Evolutionary conservation across 2,329 filamentous ascomycete genomes (phyloP), one percentile per base, ranked within the genome.

Genomic region (Chrysoporthe cubensis): DNA sequence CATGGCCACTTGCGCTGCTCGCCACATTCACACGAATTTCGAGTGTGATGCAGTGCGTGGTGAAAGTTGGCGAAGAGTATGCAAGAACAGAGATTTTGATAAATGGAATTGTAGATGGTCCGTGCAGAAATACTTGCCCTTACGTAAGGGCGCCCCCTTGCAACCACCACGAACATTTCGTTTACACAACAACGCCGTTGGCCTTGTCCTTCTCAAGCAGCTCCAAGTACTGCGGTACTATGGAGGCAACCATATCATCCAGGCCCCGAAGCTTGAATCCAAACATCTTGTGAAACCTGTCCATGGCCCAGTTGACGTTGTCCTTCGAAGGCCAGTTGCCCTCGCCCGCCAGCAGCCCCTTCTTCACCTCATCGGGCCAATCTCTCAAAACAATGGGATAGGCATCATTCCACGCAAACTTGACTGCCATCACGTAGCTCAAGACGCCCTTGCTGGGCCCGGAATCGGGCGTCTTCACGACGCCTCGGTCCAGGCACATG

Each of bases 201-300:
- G 32, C 4, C 32, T 21, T 48, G 6, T 66, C 67, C 44, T 69
- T 66, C n/a, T 64, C 54, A 14, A 69, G 13, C 9, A 70, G 14
- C 42, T 71, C 69, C 26, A 70, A n/a, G 7, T 71, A 70, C 46
- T 69, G 59, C 2, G 69, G 64, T 14, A 71, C 65, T 8, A 69
- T 40, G 2, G 21, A 43, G 2, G 65, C 62, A 7, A 70, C 57
- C 48, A 71, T 69, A 2, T 56, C 60, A 61, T 70, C 69, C n/a
- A 69, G 37, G 4, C 62, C 62, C 64, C 43, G 43, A 8, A 70
- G 54, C 50, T 57, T 56, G n/a, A 71, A 64, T 3, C 66, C 69
- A 44, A 64, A 69, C 8, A 26, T 32, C 21, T 61, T 37, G 21
- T 48, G 59, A 37, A 66, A 61, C 14, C 59, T 62, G 34, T 54